These are phyloP conservation scores for Pouteria glomerata DNA, from an alignment of 148 eudicot species.

Conservation along the genomic window DNA sequence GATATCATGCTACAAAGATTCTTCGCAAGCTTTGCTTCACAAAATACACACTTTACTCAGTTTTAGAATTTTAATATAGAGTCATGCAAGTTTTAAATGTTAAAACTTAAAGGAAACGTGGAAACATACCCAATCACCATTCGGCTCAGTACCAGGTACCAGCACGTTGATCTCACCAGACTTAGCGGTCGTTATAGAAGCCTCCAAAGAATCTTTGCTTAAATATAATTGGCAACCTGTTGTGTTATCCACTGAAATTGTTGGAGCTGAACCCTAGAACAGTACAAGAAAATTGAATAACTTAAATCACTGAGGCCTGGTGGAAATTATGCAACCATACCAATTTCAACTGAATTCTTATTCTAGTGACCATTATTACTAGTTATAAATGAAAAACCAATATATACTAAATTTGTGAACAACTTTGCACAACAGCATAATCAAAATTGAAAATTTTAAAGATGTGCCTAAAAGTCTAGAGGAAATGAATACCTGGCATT, in stretches of 20 bases:
- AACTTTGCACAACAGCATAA: background rate
- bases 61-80: background rate
- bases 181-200: conserved; percentile 90
- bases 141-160: conserved; percentile 69
- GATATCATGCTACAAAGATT: background rate
- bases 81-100: background rate
- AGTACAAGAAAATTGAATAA: background rate
- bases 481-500: conserved; percentile 66
- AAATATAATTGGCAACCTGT: conserved; percentile 88
- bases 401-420: background rate
- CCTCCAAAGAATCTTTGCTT: conserved; percentile 78
- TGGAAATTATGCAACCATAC: background rate
- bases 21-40: background rate
- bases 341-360: background rate
- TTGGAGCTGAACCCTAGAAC: conserved; percentile 85
- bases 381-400: background rate
- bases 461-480: background rate
- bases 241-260: conserved; percentile 92
- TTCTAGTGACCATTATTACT: background rate
- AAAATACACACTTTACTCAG: background rate
- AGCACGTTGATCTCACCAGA: conserved; percentile 90
- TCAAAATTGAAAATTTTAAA: background rate
- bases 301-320: background rate
- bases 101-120: background rate
- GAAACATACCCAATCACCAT: conserved; percentile 83